These are phyloP conservation scores for Sclerotinia spermophila DNA, from an alignment of 2,329 filamentous ascomycete genomes.

Conservation along the genomic window DNA sequence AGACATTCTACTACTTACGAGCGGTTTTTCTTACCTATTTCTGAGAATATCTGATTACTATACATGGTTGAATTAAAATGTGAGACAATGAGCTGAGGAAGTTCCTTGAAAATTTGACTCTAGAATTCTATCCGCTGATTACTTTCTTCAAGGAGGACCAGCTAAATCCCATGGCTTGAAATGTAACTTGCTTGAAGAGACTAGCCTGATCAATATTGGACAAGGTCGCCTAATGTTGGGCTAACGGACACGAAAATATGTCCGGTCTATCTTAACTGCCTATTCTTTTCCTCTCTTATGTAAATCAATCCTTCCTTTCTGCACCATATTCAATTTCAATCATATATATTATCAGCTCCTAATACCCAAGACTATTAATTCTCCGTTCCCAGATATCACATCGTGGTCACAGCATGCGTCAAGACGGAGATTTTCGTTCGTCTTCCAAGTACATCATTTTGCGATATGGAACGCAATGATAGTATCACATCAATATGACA, in stretches of 20 bases:
- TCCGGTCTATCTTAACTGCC: background rate
- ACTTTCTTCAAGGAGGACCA: background rate
- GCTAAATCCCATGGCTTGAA: conserved; percentile 4
- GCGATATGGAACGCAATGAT: background rate
- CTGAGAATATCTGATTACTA: background rate
- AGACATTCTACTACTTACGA: background rate
- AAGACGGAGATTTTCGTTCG: conserved; percentile 8
- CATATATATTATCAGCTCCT: background rate
- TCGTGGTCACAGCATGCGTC: conserved; percentile 16
- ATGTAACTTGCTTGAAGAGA: background rate
- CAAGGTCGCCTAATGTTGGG: background rate
- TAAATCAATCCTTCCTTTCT: background rate
- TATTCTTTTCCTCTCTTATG: background rate
- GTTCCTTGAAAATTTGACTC: background rate
- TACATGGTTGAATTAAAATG: background rate
- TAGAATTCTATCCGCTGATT: background rate
- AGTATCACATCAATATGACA: conserved; percentile 13
- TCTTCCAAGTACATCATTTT: background rate
- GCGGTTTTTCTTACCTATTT: background rate
- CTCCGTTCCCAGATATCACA: conserved; percentile 9
- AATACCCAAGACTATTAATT: background rate
- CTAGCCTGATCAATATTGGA: background rate
- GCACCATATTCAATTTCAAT: background rate
- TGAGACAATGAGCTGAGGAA: background rate
- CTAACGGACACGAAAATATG: background rate